A percentile compares a stretch with the other conserved stretches of the same genome.
Conservation (phyloP, 495 filamentous ascomycete species). For the Aspergillus ellipticus region DNA sequence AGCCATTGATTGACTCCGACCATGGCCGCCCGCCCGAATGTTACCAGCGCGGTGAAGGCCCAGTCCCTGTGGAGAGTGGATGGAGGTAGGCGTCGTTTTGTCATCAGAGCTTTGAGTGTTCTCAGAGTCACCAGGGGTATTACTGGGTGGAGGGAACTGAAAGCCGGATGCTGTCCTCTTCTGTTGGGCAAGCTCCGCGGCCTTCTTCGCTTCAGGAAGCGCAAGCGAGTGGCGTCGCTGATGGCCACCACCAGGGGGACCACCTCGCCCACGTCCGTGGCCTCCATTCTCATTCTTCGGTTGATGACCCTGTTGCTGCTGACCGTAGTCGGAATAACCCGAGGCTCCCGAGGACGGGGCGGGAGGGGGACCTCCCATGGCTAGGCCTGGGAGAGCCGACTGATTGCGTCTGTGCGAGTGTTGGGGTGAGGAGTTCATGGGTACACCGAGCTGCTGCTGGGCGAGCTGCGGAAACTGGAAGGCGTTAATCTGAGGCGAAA, state of each 20-base stretch:
- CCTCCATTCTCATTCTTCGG: constrained; percentile 62
- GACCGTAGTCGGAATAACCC: constrained; percentile 78
- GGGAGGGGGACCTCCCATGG: constrained; percentile 82
- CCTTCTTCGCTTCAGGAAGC: constrained; percentile 94
- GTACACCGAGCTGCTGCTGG: constrained; percentile 67
- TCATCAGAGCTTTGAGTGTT: constrained; percentile 41
- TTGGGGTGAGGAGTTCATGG: constrained; percentile 74
- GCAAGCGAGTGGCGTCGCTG: constrained; percentile 93
- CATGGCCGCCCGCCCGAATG: constrained; percentile 51
- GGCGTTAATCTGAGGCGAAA: constrained; percentile 74
- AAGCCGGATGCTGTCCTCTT: constrained; percentile 91
- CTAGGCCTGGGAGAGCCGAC: constrained; percentile 91
- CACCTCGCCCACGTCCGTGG: constrained; percentile 75
- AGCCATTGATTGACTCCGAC: constrained; percentile 68
- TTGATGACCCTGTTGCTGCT: constrained; percentile 54
- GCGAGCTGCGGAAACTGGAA: constrained; percentile 89
- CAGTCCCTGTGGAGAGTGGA: constrained; percentile 38
- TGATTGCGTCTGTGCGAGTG: constrained; percentile 94
- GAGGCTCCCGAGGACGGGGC: constrained; percentile 95
- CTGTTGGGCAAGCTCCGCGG: constrained; percentile 93
- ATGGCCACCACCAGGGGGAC: constrained; percentile 71
- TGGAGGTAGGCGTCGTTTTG: constrained; percentile 31
- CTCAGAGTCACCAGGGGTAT: constrained; percentile 49
- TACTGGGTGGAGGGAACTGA: constrained; percentile 83
- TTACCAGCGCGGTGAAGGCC: constrained; percentile 50